Evolutionary conservation across 345 rosid species (phyloP), one percentile per base, ranked within the genome.

Genomic region (Reutealis trisperma): DNA sequence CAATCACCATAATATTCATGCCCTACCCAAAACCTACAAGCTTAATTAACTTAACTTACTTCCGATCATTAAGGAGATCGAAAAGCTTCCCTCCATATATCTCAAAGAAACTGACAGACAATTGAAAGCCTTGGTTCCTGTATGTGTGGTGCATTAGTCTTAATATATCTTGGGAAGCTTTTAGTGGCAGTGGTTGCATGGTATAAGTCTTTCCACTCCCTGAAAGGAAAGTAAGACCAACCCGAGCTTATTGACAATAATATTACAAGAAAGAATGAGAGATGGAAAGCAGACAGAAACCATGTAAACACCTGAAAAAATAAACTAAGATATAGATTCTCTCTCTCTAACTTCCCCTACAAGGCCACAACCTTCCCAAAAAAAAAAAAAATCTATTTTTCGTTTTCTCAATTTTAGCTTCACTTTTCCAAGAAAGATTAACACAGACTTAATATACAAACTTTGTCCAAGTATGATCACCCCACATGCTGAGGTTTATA

Each of bases 191-290:
- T 37, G 92, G 92, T 74, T 90, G 89, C 93, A 90, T 90, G 1
- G 93, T 88, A 61, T 83, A 90, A 8, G 93, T 90, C 82, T 90
- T 90, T 80, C 94, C 94, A 70, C 94, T 90, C 63, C 93, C 91
- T 89, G 83, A 37, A 57, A 42, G 11, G 47, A 65, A 78, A 63
- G 62, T 2, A 59, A 44, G 22, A 61, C 42, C 7, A 67, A 71
- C 44, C 75, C 63, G 60, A 49, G 49, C 11, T 75, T 54, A 73
- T 77, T 72, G 6, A 13, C 27, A 71, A 72, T 10, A 74, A 49
- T 65, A 47, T 25, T 21, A 44, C 18, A 21, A 27, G 42, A 68
- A 49, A 62, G 21, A 63, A 13, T 18, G 22, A 41, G 32, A 62
- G 8, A 27, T 9, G 8, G 15, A 61, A 58, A 63, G 52, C 60